phyloP scores from a whole-genome alignment of 176 grass and related monocot genomes.

The Phyllostachys edulis region DNA sequence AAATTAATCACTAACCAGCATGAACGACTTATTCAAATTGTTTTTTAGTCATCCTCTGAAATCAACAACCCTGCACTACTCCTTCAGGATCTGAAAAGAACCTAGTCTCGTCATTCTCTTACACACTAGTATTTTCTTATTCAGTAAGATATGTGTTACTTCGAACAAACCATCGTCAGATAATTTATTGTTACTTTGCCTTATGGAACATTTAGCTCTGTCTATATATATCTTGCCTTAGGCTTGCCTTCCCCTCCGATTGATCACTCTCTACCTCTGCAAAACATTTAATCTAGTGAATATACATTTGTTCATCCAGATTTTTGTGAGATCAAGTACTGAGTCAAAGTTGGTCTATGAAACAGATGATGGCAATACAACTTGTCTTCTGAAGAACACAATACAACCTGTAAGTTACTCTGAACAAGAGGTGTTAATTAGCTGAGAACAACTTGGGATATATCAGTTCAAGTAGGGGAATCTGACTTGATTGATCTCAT shows the following conservation, averaged over 20 bases:
- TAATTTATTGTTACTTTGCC: constrained; percentile 15
- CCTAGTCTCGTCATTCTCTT: constrained; percentile 30
- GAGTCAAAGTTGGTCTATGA: background rate
- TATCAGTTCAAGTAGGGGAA: constrained; percentile 5
- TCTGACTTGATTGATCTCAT: background rate
- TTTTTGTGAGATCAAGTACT: background rate
- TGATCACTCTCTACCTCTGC: background rate
- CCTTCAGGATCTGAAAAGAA: constrained; percentile 44
- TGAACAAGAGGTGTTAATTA: background rate
- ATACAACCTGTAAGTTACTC: background rate
- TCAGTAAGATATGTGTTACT: constrained; percentile 30
- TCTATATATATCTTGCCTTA: background rate
- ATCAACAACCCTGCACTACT: constrained; percentile 26
- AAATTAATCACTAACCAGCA: constrained; percentile 31
- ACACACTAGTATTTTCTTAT: constrained; percentile 26
- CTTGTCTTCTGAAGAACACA: background rate
- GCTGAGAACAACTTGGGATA: background rate
- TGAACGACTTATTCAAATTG: constrained; percentile 8
- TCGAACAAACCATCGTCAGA: background rate
- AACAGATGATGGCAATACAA: background rate
- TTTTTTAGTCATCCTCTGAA: constrained; percentile 18
- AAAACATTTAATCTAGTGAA: background rate
- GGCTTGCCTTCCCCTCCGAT: background rate
- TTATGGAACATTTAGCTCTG: background rate
- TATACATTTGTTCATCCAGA: background rate